These are phyloP conservation scores for Colletotrichum sp. DNA, from an alignment of 2,329 filamentous ascomycete species.

Conservation along the genomic window DNA sequence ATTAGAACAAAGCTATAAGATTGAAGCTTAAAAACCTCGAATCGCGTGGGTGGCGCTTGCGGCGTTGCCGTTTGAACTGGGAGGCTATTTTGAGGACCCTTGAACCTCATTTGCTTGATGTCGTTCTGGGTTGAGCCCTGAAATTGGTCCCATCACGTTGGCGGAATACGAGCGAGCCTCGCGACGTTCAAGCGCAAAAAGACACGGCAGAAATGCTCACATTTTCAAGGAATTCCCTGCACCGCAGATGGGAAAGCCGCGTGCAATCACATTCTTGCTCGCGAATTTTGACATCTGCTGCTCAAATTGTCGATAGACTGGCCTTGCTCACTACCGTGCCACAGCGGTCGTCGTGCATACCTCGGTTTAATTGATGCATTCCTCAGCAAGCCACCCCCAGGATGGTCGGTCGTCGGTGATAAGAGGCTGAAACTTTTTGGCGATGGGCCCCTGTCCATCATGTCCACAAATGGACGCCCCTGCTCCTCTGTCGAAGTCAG, in stretches of 20 bases:
- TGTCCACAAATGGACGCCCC: not conserved
- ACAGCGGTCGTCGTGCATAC: not conserved
- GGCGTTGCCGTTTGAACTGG: not conserved
- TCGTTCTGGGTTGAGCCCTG: conserved; percentile 7
- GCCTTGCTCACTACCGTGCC: not conserved
- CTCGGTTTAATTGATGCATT: not conserved
- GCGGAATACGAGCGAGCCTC: not conserved
- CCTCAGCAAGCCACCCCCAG: not conserved
- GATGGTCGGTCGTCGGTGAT: not conserved
- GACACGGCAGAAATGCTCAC: not conserved
- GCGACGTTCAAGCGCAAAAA: not conserved
- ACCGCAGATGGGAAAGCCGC: not conserved
- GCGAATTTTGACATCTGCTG: not conserved
- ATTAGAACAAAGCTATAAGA: not conserved
- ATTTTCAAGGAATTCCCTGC: not conserved
- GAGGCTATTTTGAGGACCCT: not conserved
- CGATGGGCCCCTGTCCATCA: conserved; percentile 5
- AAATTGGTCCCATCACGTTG: not conserved
- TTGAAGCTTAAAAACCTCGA: not conserved
- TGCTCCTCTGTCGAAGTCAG: not conserved
- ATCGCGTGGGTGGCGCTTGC: not conserved
- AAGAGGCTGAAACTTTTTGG: conserved; percentile 5
- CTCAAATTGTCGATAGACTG: not conserved
- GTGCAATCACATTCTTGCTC: not conserved
- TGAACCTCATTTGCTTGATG: not conserved